phyloP scores from a whole-genome alignment of 306 rosid species.

The Lithocarpus polystachyus region DNA sequence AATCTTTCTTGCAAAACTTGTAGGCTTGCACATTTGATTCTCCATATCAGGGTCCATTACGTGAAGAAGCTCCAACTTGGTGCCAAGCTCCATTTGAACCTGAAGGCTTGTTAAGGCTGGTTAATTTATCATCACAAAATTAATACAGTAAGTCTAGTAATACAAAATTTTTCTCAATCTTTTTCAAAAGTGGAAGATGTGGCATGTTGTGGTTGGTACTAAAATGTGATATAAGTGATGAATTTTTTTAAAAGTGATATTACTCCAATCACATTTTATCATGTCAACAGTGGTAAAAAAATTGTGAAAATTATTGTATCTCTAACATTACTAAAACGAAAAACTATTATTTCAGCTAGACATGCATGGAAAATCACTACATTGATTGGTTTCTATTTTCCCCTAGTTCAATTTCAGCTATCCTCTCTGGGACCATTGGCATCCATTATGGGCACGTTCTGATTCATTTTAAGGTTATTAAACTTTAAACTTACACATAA shows the following conservation, averaged over 20 bases:
- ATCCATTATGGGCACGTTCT: conserved; percentile 87
- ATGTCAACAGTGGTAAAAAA: too few relatives aligned
- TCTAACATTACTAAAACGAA: not conserved
- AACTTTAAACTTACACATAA: not conserved
- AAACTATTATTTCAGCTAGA: not conserved
- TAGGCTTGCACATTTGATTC: conserved; percentile 67
- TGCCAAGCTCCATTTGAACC: conserved; percentile 88
- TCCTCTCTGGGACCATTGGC: conserved; percentile 74
- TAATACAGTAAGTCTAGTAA: too few relatives aligned
- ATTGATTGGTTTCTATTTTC: not conserved
- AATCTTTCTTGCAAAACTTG: not conserved
- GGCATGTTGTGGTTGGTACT: too few relatives aligned
- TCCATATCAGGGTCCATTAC: conserved; percentile 40
- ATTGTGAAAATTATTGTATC: too few relatives aligned
- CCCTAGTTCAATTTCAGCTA: conserved; percentile 68
- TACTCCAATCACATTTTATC: too few relatives aligned
- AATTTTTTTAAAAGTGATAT: too few relatives aligned
- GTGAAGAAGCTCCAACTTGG: conserved; percentile 71
- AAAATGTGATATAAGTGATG: too few relatives aligned
- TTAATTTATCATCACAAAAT: not conserved
- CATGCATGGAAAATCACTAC: not conserved
- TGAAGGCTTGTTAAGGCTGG: conserved; percentile 73
- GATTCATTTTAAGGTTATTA: conserved; percentile 81
- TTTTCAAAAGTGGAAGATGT: too few relatives aligned
- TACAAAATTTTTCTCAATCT: too few relatives aligned